Base-by-base conservation (phyloP, 371 early-diverging fungal species). In the Actinomortierella ambigua region DNA sequence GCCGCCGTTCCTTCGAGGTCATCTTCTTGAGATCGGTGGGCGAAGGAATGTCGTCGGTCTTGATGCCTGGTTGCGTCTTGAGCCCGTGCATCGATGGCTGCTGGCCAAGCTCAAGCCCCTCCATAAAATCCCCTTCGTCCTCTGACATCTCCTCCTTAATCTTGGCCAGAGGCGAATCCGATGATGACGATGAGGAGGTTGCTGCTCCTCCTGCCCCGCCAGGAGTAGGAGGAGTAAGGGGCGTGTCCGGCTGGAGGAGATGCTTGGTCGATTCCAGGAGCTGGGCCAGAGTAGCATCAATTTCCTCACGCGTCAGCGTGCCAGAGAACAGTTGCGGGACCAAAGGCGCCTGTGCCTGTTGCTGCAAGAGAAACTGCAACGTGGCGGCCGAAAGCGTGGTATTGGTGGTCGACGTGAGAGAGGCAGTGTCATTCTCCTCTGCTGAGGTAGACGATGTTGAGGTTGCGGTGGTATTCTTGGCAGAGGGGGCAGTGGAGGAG, bases 1-100 rank as follows among this genome's bases (percentile, higher is more conserved):
- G 95, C 24, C 95, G 83, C 41, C 94, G 87, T 75, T 95, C 93
- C 76, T 92, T 93, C 14, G 93, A 83, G 4, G 90, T 81, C 75
- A 93, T 75, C 57, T 86, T 88, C 28, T 71, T 71, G 17, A 61
- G 50, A 48, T 61, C 61, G 14, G 61, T 61, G 13, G 61, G 55
- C 40, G 61, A 61, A 13, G 61, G 61, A 14, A 61, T 61, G 28
- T 61, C 61, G 41, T 61, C 61, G n/a, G 61, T 61, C 55, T 61
- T 61, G 50, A 61, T 61, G n/a, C 61, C 61, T 22, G 61, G 61
- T 23, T 61, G 61, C 6, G 61, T 61, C 61, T 61, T 59, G 52
- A 56, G 61, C 15, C 56, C 40, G 29, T 56, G 44, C 7, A 50
- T 50, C 23, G 49, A 13, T 22, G 54, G 61, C 6, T 53, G 57